Evolutionary conservation across 2,329 filamentous ascomycete species (phyloP).

Genomic region (Trematosphaeria pertusa): DNA sequence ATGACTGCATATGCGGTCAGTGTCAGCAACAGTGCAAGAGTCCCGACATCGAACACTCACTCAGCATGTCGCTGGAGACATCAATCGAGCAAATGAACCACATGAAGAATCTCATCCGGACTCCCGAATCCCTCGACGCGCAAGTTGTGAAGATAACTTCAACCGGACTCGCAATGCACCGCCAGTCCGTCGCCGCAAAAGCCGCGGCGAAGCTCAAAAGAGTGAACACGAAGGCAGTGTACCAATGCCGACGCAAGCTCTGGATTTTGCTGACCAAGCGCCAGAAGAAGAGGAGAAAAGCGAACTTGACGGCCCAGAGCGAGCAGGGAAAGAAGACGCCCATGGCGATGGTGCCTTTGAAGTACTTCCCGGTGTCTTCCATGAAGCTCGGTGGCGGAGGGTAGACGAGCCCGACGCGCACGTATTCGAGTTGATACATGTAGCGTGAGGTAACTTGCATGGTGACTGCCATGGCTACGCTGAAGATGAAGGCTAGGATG

Average conservation of each 20-base stretch:
- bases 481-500: slow-evolving; percentile 5
- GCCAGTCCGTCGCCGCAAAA: background rate
- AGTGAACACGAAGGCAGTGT: background rate
- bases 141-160: background rate
- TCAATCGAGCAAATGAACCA: slow-evolving; percentile 1
- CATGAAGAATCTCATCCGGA: slow-evolving; percentile 2
- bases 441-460: background rate
- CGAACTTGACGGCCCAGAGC: slow-evolving; percentile 1
- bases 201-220: background rate
- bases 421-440: background rate
- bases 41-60: background rate
- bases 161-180: background rate
- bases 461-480: slow-evolving; percentile 1
- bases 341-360: slow-evolving; percentile 2
- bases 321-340: background rate
- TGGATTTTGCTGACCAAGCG: background rate
- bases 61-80: background rate
- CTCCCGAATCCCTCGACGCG: background rate
- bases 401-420: background rate
- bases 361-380: background rate
- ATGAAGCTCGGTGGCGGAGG: background rate
- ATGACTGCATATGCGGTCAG: no score
- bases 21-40: no score
- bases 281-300: slow-evolving; percentile 1
- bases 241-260: background rate